These are phyloP conservation scores for Diaporthe vaccinii DNA, from an alignment of 2,329 filamentous ascomycete genomes.

Conservation along the genomic window DNA sequence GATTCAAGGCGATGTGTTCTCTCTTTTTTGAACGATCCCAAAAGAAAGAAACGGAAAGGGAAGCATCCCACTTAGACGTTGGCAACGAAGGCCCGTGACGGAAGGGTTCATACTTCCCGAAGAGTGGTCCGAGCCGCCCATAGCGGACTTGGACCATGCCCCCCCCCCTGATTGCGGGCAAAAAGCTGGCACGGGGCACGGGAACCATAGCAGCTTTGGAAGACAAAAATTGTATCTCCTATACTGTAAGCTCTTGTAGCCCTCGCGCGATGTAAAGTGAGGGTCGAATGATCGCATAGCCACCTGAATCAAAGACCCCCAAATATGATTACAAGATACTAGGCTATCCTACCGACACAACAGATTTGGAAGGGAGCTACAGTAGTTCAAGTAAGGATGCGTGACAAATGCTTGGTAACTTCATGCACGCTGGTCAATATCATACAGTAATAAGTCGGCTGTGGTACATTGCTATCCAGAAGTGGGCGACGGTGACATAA, in stretches of 20 bases:
- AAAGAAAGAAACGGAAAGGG: background rate
- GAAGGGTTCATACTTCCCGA: background rate
- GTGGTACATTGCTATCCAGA: background rate
- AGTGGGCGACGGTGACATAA: background rate
- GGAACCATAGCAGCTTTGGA: background rate
- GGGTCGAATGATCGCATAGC: background rate
- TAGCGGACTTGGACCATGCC: background rate
- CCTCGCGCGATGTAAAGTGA: background rate
- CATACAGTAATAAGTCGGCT: background rate
- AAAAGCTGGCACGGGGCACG: background rate
- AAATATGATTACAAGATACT: background rate
- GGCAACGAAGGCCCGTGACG: background rate
- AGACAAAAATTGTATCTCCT: background rate
- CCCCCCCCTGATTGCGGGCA: background rate
- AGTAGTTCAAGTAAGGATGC: background rate
- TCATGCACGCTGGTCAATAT: background rate
- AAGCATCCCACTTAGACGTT: background rate
- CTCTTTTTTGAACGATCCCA: background rate
- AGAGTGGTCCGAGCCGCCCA: background rate
- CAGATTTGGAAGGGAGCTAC: too few relatives aligned
- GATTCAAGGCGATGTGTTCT: too few relatives aligned
- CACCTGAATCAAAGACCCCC: too few relatives aligned
- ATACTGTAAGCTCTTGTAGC: background rate
- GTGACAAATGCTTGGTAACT: background rate
- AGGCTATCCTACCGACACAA: background rate